phyloP scores from a whole-genome alignment of 768 basidiomycete genomes.

The Agaricus blazei region DNA sequence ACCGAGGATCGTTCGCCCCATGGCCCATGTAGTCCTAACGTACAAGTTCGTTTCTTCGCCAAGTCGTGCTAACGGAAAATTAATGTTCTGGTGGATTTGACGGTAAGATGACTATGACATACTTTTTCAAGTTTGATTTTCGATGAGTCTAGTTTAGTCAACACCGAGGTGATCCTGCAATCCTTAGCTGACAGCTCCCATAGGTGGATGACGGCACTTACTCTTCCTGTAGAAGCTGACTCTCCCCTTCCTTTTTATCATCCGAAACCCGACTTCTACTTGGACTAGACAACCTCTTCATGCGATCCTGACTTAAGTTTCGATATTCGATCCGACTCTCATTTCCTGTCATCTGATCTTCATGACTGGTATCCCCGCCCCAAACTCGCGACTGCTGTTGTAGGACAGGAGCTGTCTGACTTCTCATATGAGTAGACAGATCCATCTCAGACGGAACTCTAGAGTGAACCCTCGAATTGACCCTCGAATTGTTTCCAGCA shows the following conservation, averaged over 20 bases:
- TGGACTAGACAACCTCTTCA: conserved; percentile 39
- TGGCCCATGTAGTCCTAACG: conserved; percentile 82
- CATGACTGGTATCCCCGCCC: no score
- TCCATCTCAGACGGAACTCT: conserved; percentile 8
- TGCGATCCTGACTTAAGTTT: conserved; percentile 14
- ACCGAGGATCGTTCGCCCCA: conserved; percentile 86
- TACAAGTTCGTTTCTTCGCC: conserved; percentile 71
- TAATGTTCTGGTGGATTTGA: neutral
- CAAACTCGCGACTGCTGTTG: no score
- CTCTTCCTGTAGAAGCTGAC: conserved; percentile 69
- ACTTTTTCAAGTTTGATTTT: conserved; percentile 89
- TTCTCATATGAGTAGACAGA: conserved; percentile 22
- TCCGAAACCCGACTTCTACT: conserved; percentile 34
- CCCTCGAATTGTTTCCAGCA: conserved; percentile 46
- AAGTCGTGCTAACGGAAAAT: conserved; percentile 49
- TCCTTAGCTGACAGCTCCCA: neutral
- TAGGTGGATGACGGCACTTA: conserved; percentile 25
- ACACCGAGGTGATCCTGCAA: conserved; percentile 65
- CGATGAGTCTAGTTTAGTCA: conserved; percentile 56
- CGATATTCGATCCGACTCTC: neutral
- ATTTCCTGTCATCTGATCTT: no score
- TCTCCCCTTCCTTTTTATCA: conserved; percentile 28
- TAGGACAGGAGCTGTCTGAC: no score
- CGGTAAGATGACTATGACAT: conserved; percentile 6
- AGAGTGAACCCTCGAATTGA: conserved; percentile 12